Conservation (phyloP, 1,284 basidiomycete genomes). For the Takashimella tepidaria region DNA sequence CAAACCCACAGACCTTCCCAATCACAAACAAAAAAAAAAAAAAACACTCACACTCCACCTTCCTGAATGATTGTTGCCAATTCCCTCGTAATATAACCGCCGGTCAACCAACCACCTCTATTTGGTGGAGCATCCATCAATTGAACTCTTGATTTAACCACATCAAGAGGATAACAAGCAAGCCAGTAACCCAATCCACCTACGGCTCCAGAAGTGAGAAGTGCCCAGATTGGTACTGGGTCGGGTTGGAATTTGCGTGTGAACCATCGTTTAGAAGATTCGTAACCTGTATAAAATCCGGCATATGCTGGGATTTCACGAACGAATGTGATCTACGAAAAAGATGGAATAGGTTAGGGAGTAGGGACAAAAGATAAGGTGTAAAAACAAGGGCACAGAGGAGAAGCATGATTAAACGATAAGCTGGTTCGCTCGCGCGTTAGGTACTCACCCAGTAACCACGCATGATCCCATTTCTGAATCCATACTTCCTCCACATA, state of each 20-base stretch:
- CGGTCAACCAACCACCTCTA: conserved; percentile 56
- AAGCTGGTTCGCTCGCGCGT: background rate
- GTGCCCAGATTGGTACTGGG: conserved; percentile 79
- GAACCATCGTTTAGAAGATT: conserved; percentile 78
- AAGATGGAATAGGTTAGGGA: too few relatives aligned
- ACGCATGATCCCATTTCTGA: conserved; percentile 83
- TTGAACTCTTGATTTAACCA: conserved; percentile 86
- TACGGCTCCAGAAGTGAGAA: conserved; percentile 76
- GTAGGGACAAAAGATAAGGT: too few relatives aligned
- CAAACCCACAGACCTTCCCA: background rate
- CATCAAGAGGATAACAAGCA: conserved; percentile 84
- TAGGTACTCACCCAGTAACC: conserved; percentile 76
- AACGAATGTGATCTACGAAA: conserved; percentile 71
- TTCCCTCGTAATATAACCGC: conserved; percentile 69
- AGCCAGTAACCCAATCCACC: conserved; percentile 95
- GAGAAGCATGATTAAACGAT: too few relatives aligned
- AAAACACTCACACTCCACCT: conserved; percentile 62
- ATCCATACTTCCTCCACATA: conserved; percentile 80
- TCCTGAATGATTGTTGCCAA: conserved; percentile 63
- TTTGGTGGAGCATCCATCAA: conserved; percentile 69
- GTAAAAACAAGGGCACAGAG: too few relatives aligned
- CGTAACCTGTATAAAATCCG: conserved; percentile 71
- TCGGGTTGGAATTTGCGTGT: conserved; percentile 23
- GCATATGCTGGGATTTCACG: conserved; percentile 95
- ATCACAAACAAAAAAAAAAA: conserved; percentile 6